Percentiles rank a stretch among this genome's conserved stretches.
These are phyloP conservation scores for Rhodotorula taiwanensis DNA, from an alignment of 768 basidiomycete species.

Conservation along the genomic window DNA sequence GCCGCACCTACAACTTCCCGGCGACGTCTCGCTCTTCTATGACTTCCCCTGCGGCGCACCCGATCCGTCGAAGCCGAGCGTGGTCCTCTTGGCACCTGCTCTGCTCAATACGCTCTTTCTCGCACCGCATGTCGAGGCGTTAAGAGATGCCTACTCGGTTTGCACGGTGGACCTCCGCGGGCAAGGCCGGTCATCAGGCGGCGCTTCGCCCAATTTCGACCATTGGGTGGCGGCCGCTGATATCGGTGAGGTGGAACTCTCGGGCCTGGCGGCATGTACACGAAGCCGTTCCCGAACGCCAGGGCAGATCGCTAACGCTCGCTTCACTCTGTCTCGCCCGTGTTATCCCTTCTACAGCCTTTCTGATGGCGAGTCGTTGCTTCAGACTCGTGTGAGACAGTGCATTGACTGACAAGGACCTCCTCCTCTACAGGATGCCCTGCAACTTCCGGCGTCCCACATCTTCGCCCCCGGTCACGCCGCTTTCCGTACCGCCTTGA, in stretches of 20 bases:
- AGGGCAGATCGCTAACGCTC: not conserved
- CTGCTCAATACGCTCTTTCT: conserved; percentile 7
- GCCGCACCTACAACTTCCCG: conserved; percentile 7
- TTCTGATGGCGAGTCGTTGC: conserved; percentile 10
- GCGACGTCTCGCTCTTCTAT: conserved; percentile 19
- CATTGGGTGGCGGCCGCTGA: conserved; percentile 1
- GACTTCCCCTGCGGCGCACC: conserved; percentile 1
- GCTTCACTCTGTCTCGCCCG: too few species aligned
- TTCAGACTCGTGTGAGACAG: not conserved
- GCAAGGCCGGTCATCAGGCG: conserved; percentile 1
- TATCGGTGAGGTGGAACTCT: not conserved
- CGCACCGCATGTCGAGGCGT: conserved; percentile 8
- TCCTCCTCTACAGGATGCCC: not conserved
- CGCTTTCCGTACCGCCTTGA: conserved; percentile 17
- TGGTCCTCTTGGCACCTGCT: conserved; percentile 17
- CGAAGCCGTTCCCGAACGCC: too few species aligned
- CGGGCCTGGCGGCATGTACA: too few species aligned
- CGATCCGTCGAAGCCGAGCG: conserved; percentile 4
- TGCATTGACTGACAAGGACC: not conserved
- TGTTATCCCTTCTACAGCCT: conserved; percentile 2
- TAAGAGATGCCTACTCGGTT: conserved; percentile 6
- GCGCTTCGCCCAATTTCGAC: not conserved
- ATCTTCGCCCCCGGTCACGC: conserved; percentile 12
- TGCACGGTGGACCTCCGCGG: conserved; percentile 6
- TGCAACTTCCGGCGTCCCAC: conserved; percentile 19